phyloP scores from a whole-genome alignment of 305 asterid genomes.

The Ajuga reptans region DNA sequence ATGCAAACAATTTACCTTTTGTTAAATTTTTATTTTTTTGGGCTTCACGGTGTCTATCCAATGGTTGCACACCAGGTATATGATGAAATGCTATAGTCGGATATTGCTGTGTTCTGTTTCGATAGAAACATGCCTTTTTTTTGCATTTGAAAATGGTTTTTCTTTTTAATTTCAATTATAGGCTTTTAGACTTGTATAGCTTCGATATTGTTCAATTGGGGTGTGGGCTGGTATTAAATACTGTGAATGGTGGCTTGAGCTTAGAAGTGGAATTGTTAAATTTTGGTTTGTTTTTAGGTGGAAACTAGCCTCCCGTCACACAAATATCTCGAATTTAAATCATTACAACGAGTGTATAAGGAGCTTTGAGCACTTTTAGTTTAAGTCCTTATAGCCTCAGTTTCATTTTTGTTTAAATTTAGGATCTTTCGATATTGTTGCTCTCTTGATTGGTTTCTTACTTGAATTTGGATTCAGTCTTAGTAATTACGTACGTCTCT shows the following conservation, averaged over 20 bases:
- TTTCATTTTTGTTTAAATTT: neutral
- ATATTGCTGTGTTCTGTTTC: neutral
- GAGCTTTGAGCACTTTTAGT: constrained; percentile 2
- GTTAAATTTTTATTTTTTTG: neutral
- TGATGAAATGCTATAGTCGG: constrained; percentile 22
- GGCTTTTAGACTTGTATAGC: neutral
- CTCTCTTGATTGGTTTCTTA: neutral
- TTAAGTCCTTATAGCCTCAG: neutral
- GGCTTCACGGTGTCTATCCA: neutral
- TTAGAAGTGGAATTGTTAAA: neutral
- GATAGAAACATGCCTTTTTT: neutral
- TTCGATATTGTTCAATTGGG: neutral
- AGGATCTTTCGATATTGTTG: neutral
- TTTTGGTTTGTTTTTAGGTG: neutral
- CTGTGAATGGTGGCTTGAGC: neutral
- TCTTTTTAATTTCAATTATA: neutral
- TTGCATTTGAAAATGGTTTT: neutral
- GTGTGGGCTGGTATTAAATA: neutral
- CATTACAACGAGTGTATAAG: neutral
- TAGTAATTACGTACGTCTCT: neutral
- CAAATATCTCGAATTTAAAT: neutral
- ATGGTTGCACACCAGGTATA: constrained; percentile 20
- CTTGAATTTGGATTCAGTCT: constrained; percentile 5
- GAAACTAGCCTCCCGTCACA: neutral
- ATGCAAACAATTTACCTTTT: neutral